These are phyloP conservation scores for Melanomma pulvis-pyrius DNA, from an alignment of 495 filamentous ascomycete species.

Conservation along the genomic window DNA sequence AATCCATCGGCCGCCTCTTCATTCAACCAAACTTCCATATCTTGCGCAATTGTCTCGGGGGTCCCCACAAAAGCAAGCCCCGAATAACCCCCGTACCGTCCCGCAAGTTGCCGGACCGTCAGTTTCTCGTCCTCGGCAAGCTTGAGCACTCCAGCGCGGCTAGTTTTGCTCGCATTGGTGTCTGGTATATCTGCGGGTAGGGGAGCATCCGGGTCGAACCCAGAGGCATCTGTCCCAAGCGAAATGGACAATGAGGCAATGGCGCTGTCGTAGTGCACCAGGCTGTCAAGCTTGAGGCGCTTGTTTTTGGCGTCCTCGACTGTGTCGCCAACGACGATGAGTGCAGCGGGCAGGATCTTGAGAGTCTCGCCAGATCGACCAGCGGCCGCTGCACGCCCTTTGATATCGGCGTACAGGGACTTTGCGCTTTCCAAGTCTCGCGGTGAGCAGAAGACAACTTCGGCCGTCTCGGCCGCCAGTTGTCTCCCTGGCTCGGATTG, in stretches of 20 bases:
- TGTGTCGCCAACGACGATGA: conserved; percentile 56
- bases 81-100: conserved; percentile 54
- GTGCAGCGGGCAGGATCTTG: conserved; percentile 58
- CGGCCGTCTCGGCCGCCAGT: conserved; percentile 58
- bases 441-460: conserved; percentile 53
- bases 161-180: conserved; percentile 58
- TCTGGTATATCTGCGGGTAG: conserved; percentile 46
- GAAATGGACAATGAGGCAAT: conserved; percentile 58
- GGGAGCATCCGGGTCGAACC: conserved; percentile 54
- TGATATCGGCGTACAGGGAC: conserved; percentile 57
- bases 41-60: conserved; percentile 53
- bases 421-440: conserved; percentile 49
- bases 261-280: conserved; percentile 60
- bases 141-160: conserved; percentile 49
- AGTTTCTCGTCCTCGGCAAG: conserved; percentile 51
- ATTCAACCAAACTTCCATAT: conserved; percentile 52
- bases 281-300: conserved; percentile 53
- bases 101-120: conserved; percentile 55
- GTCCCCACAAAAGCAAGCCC: conserved; percentile 59
- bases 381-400: conserved; percentile 49
- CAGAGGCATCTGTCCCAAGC: conserved; percentile 53
- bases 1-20: conserved; percentile 49
- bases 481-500: conserved; percentile 58
- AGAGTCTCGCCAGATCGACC: conserved; percentile 38
- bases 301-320: conserved; percentile 55